Base-by-base conservation (phyloP, 2,329 filamentous ascomycete genomes). In the Neopestalotiopsis sp. region DNA sequence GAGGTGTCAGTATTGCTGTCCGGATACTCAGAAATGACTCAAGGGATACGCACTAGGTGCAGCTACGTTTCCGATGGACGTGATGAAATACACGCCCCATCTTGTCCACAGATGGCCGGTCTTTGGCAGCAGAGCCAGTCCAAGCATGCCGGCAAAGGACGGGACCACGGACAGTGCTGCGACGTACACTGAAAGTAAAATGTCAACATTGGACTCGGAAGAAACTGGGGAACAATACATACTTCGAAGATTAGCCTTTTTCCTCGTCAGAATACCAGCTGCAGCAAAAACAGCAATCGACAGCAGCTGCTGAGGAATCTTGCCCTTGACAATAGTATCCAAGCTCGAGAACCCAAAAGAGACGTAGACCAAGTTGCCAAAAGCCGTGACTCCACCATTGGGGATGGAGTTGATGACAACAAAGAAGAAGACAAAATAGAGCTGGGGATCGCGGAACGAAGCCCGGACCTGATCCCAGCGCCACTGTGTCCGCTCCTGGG, bases 361-460 rank as follows among this genome's bases (percentile, higher is more conserved):
- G 61, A 73, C 68, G 69, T 73, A 79, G 45, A 79, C 75, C 3
- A 79, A 68, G 20, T 79, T 78, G 0, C 72, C 72, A 64, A 79
- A 79, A 3, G 76, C 75, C 4, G 78, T 78, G 59, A 73, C 78
- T n/a, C 74, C 78, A 14, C 78, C 77, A 45, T 79, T 78, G 1
- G 78, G 78, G 3, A 80, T 66, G 0, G 76, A 72, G 67, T 78
- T 79, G 30, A 80, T 70, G 60, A 79, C 77, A 4, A 76, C 77
- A 5, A 77, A 73, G 68, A 79, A 77, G 71, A 80, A 80, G 69
- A 79, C 78, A 69, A 80, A 79, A 61, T 79, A 78, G 0, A 74
- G 78, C 65, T 78, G 77, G 1, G 77, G 76, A 40, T 79, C 75
- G 57, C 72, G 74, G 69, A 78, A 78, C 1, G 76, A 73, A 38